Evolutionary conservation across 495 filamentous ascomycete species (phyloP).

Genomic region (Penicillium coprophilum): DNA sequence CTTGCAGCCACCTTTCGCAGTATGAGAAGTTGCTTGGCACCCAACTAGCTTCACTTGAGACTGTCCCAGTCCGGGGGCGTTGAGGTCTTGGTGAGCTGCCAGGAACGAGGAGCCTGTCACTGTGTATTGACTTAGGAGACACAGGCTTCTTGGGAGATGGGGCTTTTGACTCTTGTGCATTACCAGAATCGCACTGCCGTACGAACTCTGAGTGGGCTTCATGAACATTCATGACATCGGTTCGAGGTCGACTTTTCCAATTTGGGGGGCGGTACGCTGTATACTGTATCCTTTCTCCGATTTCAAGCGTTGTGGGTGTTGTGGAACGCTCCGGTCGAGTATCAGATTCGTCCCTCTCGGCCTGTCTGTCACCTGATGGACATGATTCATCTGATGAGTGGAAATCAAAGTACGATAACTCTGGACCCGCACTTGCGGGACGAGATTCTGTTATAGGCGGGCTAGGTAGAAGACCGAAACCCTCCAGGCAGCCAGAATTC

Average conservation of each 20-base stretch:
- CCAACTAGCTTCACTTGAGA: conserved; percentile 48
- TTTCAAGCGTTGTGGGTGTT: not conserved
- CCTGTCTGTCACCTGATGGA: conserved; percentile 9
- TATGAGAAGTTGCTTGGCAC: conserved; percentile 44
- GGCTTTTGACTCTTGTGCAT: conserved; percentile 12
- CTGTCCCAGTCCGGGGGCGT: conserved; percentile 39
- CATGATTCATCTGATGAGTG: conserved; percentile 7
- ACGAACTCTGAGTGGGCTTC: conserved; percentile 42
- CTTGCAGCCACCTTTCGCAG: conserved; percentile 46
- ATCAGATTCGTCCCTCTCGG: not conserved
- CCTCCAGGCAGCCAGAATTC: conserved; percentile 32
- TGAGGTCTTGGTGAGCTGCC: conserved; percentile 29
- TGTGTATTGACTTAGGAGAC: conserved; percentile 11
- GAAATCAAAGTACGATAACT: conserved; percentile 37
- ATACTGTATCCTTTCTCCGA: conserved; percentile 11
- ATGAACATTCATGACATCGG: conserved; percentile 37
- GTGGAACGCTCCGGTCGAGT: too few species aligned
- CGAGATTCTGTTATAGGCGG: conserved; percentile 43
- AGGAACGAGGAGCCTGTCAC: conserved; percentile 3
- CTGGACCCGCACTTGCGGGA: conserved; percentile 29
- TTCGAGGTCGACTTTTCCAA: conserved; percentile 8
- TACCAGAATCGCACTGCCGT: conserved; percentile 29
- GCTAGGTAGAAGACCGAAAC: conserved; percentile 45
- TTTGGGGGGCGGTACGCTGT: conserved; percentile 18
- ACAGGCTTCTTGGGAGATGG: conserved; percentile 1